Evolutionary conservation across 257 asterid genomes (phyloP).

Genomic region (Euphrasia confusa): DNA sequence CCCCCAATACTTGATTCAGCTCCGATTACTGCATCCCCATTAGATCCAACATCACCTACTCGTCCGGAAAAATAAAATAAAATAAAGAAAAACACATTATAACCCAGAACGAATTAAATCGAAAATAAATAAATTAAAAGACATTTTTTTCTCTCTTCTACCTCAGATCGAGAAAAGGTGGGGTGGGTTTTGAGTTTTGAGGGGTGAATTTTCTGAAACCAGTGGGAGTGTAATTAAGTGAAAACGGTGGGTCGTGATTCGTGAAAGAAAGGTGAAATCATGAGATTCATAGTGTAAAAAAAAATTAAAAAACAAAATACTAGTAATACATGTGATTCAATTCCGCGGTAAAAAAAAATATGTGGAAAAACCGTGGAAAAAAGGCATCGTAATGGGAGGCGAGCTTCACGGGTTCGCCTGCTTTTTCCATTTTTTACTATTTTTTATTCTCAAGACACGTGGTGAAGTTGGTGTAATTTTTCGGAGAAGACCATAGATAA

Average conservation of each 20-base stretch:
- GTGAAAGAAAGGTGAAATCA: background rate
- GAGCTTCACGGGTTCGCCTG: conserved; percentile 29
- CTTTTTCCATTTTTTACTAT: conserved; percentile 10
- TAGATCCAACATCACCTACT: conserved; percentile 17
- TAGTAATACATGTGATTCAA: conserved; percentile 21
- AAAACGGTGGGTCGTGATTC: conserved; percentile 10
- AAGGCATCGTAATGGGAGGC: conserved; percentile 28
- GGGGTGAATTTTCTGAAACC: conserved; percentile 14
- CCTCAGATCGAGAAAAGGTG: conserved; percentile 25
- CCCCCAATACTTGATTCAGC: conserved; percentile 23
- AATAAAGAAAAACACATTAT: conserved; percentile 9
- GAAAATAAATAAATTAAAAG: conserved; percentile 1
- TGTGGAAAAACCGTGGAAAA: conserved; percentile 19
- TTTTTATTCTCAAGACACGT: too few relatives aligned
- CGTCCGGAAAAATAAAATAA: background rate
- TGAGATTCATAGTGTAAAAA: background rate
- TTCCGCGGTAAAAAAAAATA: conserved; percentile 22
- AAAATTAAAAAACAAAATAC: background rate
- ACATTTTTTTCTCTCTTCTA: background rate
- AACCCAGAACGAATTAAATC: conserved; percentile 24
- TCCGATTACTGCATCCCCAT: conserved; percentile 30
- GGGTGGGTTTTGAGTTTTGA: background rate
- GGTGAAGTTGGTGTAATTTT: too few relatives aligned
- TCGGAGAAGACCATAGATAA: too few relatives aligned
- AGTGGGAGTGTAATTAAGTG: conserved; percentile 20